phyloP scores from a whole-genome alignment of 1,139 yeast species.

The Candida neerlandica region DNA sequence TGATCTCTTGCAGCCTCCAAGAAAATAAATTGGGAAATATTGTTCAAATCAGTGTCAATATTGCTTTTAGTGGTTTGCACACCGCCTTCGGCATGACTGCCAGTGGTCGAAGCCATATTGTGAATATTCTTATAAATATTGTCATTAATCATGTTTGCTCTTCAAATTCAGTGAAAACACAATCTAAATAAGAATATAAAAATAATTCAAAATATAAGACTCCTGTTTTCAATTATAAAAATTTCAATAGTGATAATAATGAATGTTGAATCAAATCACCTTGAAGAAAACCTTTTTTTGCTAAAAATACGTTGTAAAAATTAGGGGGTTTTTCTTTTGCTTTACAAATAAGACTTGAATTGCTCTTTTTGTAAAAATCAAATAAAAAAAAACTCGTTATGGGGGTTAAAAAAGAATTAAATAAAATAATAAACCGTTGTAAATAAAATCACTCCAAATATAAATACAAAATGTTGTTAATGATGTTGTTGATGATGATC shows the following conservation, averaged over 20 bases:
- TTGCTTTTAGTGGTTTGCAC: constrained; percentile 4
- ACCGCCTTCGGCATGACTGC: constrained; percentile 1
- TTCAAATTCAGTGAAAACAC: constrained; percentile 7
- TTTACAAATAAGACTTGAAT: not conserved
- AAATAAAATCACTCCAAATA: constrained; percentile 1
- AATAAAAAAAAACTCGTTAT: not conserved
- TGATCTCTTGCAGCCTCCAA: constrained; percentile 12
- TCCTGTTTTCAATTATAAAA: constrained; percentile 2
- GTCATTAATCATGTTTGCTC: constrained; percentile 18
- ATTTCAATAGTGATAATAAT: not conserved
- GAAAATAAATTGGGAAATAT: constrained; percentile 13
- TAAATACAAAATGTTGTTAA: not conserved
- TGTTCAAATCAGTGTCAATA: constrained; percentile 9
- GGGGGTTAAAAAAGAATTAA: constrained; percentile 1
- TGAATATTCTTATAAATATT: constrained; percentile 17
- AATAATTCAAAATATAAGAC: constrained; percentile 11
- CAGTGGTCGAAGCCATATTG: constrained; percentile 12
- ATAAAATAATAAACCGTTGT: constrained; percentile 2
- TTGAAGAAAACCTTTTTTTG: constrained; percentile 1
- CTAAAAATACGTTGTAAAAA: not conserved
- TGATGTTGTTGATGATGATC: not conserved
- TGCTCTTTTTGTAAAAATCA: not conserved
- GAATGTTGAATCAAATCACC: constrained; percentile 3
- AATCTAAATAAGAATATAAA: constrained; percentile 17
- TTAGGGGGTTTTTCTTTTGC: not conserved